Base-by-base conservation (phyloP, 2,329 filamentous ascomycete species). In the Arthrobotrys iridis region DNA sequence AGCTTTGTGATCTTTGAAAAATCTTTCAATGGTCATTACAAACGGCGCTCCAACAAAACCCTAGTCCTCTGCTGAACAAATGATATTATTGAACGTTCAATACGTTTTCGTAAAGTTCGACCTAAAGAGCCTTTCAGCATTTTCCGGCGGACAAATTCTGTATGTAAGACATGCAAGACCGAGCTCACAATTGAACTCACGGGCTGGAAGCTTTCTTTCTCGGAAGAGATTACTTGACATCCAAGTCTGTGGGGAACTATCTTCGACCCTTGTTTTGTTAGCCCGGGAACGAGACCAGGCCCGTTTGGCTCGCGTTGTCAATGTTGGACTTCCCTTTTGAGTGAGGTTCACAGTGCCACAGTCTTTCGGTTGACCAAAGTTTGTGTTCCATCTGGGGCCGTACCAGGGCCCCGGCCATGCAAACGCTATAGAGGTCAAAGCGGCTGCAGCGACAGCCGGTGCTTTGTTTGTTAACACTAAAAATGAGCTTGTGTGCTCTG, bases 291-390 rank as follows among this genome's bases (percentile, higher is more conserved):
- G n/a, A n/a, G n/a, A n/a, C n/a, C n/a, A n/a, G n/a, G n/a, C n/a
- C n/a, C n/a, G n/a, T n/a, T n/a, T n/a, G n/a, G n/a, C n/a, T n/a
- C n/a, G 46, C 33, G 46, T 52, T 52, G 46, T 33, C 15, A 28
- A 52, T 11, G 46, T 52, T 52, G 46, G 3, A 52, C 46, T 52
- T 52, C 46, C 28, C 5, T 33, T 52, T 52, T 52, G 26, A 20
- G 46, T 2, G 8, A 5, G 46, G 30, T 50, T 28, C 46, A 33
- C 46, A 52, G 46, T n/a, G n/a, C n/a, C n/a, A n/a, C n/a, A n/a
- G n/a, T n/a, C 28, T 20, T 52, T 52, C 45, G 45, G 45, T 18
- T 48, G 43, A 6, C 11, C 46, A 52, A 52, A 52, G 46, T 28
- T 52, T 52, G 46, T 33, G n/a, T 26, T 13, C 13, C n/a, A n/a